A percentile compares a stretch with the other conserved stretches of the same genome.
phyloP scores from a whole-genome alignment of 2,329 filamentous ascomycete genomes.

The Fusarium longipes region DNA sequence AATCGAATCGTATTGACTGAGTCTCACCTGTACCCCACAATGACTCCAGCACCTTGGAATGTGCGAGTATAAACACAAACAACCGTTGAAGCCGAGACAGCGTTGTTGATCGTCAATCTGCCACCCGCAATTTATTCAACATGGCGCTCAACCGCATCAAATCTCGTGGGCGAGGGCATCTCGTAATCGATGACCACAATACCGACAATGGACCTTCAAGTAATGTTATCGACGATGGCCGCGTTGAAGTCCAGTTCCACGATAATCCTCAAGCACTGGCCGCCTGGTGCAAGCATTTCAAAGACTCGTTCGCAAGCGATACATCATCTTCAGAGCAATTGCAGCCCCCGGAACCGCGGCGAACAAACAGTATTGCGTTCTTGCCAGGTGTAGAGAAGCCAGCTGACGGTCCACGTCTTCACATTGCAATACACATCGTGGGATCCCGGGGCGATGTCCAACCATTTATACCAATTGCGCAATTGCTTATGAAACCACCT shows the following conservation, averaged over 20 bases:
- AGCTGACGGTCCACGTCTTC: slow-evolving; percentile 40
- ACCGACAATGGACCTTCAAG: slow-evolving; percentile 40
- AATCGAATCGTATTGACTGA: background rate
- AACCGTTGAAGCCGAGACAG: background rate
- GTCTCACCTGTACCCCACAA: slow-evolving; percentile 12
- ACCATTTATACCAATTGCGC: slow-evolving; percentile 68
- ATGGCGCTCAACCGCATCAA: slow-evolving; percentile 48
- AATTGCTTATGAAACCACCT: slow-evolving; percentile 50
- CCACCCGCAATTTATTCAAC: background rate
- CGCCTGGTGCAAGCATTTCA: slow-evolving; percentile 44
- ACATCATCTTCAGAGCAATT: slow-evolving; percentile 11
- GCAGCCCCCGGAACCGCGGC: slow-evolving; percentile 29
- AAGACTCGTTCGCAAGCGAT: slow-evolving; percentile 23
- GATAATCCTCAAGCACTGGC: slow-evolving; percentile 44
- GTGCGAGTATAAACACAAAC: background rate
- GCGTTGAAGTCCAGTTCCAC: slow-evolving; percentile 49
- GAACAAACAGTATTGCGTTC: slow-evolving; percentile 37
- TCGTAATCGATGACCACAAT: slow-evolving; percentile 41
- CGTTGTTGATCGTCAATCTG: background rate
- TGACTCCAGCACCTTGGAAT: slow-evolving; percentile 5
- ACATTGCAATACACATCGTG: slow-evolving; percentile 51
- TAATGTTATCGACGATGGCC: slow-evolving; percentile 47
- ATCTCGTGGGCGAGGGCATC: slow-evolving; percentile 45
- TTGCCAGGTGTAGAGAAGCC: slow-evolving; percentile 34
- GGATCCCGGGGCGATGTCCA: slow-evolving; percentile 55